Conservation (phyloP, 768 basidiomycete species). For the Rickenella mellea region DNA sequence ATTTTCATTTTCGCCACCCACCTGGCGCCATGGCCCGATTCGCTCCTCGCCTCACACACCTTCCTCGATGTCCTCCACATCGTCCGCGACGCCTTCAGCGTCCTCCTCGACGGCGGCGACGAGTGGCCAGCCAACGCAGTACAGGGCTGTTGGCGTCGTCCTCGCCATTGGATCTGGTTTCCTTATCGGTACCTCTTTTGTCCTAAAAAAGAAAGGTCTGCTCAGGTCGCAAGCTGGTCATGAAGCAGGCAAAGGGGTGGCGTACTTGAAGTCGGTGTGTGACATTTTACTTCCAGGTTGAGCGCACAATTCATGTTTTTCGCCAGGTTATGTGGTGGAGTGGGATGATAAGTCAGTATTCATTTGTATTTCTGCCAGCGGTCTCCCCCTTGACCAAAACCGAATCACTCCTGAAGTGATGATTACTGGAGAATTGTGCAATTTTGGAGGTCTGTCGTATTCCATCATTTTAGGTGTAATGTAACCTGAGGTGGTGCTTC, state of each 20-base stretch:
- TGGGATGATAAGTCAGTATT: conserved; percentile 30
- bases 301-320: not conserved
- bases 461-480: conserved; percentile 12
- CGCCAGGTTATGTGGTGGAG: conserved; percentile 40
- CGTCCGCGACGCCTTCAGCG: not conserved
- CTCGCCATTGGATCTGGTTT: conserved; percentile 32
- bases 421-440: conserved; percentile 85
- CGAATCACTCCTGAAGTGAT: conserved; percentile 49
- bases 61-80: not conserved
- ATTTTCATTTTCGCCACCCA: not conserved
- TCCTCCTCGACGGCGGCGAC: not conserved
- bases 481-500: not conserved
- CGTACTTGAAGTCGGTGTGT: conserved; percentile 22
- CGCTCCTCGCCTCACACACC: conserved; percentile 1
- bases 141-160: conserved; percentile 16
- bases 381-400: too few species aligned
- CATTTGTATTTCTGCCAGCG: not conserved
- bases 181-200: conserved; percentile 40
- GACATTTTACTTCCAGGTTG: not conserved
- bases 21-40: not conserved
- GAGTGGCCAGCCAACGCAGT: conserved; percentile 1
- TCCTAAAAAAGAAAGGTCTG: conserved; percentile 49
- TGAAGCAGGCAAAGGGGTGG: conserved; percentile 22
- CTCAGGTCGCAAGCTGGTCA: conserved; percentile 20
- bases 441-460: conserved; percentile 59